phyloP scores from a whole-genome alignment of 225 moss, liverwort and hornwort genomes.

The Bryum argenteum region DNA sequence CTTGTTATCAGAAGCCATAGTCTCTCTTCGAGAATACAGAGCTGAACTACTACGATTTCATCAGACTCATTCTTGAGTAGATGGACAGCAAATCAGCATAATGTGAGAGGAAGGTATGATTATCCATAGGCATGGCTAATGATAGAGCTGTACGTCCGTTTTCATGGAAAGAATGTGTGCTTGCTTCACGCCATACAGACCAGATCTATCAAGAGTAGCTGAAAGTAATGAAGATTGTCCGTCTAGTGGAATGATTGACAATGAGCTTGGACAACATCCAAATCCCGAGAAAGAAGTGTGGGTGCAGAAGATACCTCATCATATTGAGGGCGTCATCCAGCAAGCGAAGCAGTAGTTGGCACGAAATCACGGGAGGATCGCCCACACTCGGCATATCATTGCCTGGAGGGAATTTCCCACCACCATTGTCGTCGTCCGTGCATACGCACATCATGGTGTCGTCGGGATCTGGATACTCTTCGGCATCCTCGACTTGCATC shows the following conservation, averaged over 20 bases:
- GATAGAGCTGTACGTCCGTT: too few species aligned
- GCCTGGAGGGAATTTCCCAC: neutral
- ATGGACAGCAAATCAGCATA: too few species aligned
- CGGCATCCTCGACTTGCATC: slow-evolving; percentile 10
- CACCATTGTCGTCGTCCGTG: neutral
- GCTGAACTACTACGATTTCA: too few species aligned
- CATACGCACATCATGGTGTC: slow-evolving; percentile 19
- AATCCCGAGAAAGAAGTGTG: neutral
- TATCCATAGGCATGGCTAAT: too few species aligned
- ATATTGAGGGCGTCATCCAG: slow-evolving; percentile 49
- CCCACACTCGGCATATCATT: slow-evolving; percentile 5
- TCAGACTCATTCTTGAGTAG: too few species aligned
- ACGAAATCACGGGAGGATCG: slow-evolving; percentile 38
- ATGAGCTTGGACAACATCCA: neutral
- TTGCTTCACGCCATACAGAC: neutral
- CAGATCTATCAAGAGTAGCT: neutral
- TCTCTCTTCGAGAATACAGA: too few species aligned
- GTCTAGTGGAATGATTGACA: too few species aligned
- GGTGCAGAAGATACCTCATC: slow-evolving; percentile 27
- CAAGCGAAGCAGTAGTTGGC: slow-evolving; percentile 40
- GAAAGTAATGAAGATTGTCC: neutral
- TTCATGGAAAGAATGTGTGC: neutral
- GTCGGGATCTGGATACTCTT: slow-evolving; percentile 12
- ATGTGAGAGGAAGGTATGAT: too few species aligned
- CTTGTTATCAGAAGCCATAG: too few species aligned